A percentile compares a stretch with the other conserved stretches of the same genome.
These are phyloP conservation scores for Aspergillus alliaceus DNA, from an alignment of 2,329 filamentous ascomycete species.

Conservation along the genomic window DNA sequence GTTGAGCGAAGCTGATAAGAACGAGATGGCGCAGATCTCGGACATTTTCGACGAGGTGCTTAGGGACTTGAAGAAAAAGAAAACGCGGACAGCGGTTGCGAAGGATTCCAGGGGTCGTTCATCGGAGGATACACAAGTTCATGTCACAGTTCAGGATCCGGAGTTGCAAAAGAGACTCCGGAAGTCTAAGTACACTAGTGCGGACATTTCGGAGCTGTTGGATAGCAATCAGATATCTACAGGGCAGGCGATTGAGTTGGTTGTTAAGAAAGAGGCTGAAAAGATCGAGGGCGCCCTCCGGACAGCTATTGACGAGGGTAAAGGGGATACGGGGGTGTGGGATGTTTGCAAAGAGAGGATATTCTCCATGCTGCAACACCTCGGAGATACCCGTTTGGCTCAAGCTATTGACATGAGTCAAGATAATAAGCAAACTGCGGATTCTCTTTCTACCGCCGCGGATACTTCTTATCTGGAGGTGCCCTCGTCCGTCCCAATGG, in stretches of 20 bases:
- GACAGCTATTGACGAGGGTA: slow-evolving; percentile 25
- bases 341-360: slow-evolving; percentile 39
- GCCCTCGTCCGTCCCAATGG: slow-evolving; percentile 30
- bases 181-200: background rate
- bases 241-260: slow-evolving; percentile 22
- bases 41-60: slow-evolving; percentile 27
- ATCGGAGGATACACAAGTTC: background rate
- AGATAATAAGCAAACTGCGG: background rate
- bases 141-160: background rate
- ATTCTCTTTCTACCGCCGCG: background rate
- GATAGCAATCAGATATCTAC: slow-evolving; percentile 17
- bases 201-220: slow-evolving; percentile 9
- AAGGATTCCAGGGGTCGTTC: background rate
- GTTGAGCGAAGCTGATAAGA: slow-evolving; percentile 13
- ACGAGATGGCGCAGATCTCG: slow-evolving; percentile 26
- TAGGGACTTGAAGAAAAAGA: slow-evolving; percentile 14
- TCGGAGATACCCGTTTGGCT: slow-evolving; percentile 16
- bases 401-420: background rate
- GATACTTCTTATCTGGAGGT: slow-evolving; percentile 24
- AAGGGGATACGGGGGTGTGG: slow-evolving; percentile 39
- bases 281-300: slow-evolving; percentile 34
- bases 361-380: slow-evolving; percentile 37
- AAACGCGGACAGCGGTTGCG: background rate
- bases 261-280: slow-evolving; percentile 29
- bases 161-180: background rate